phyloP scores from a whole-genome alignment of 805 yeast species.

The Starmerella potacharoeniae region DNA sequence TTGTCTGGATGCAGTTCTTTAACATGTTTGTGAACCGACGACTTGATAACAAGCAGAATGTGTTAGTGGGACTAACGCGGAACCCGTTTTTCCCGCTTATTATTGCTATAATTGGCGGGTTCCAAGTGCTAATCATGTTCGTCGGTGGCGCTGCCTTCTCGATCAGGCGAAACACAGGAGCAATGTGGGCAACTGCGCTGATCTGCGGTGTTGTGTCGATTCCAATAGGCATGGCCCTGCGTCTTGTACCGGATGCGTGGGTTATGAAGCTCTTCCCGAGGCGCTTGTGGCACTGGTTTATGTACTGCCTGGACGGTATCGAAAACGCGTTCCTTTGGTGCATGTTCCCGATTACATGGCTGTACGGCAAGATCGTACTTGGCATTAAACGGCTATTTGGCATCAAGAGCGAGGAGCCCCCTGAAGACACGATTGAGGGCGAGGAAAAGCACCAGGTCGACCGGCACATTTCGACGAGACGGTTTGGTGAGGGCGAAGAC shows the following conservation, averaged over 20 bases:
- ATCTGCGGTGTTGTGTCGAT: constrained; percentile 69
- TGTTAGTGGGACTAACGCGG: constrained; percentile 68
- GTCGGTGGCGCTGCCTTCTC: constrained; percentile 96
- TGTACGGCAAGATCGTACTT: background rate
- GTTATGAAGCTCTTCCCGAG: constrained; percentile 56
- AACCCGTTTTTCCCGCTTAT: constrained; percentile 74
- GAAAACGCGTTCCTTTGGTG: constrained; percentile 23
- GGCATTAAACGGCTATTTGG: constrained; percentile 17
- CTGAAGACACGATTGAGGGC: constrained; percentile 19
- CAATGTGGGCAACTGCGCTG: constrained; percentile 83
- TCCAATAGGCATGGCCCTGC: constrained; percentile 65
- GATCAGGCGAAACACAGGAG: constrained; percentile 63
- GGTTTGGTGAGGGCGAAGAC: background rate
- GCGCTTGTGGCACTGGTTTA: constrained; percentile 33
- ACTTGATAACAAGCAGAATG: constrained; percentile 72
- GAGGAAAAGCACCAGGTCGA: constrained; percentile 10
- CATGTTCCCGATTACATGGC: constrained; percentile 21
- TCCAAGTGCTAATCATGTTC: constrained; percentile 84
- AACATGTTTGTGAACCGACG: constrained; percentile 84
- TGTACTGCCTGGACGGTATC: constrained; percentile 16
- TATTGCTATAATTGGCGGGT: constrained; percentile 61
- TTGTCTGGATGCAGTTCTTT: constrained; percentile 97
- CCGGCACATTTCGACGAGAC: constrained; percentile 3
- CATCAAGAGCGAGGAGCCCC: constrained; percentile 15
- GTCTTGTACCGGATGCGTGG: constrained; percentile 77